Percentiles rank a stretch among this genome's conserved stretches.
These are phyloP conservation scores for Biscogniauxia mediterranea DNA, from an alignment of 2,329 filamentous ascomycete genomes.

Conservation along the genomic window DNA sequence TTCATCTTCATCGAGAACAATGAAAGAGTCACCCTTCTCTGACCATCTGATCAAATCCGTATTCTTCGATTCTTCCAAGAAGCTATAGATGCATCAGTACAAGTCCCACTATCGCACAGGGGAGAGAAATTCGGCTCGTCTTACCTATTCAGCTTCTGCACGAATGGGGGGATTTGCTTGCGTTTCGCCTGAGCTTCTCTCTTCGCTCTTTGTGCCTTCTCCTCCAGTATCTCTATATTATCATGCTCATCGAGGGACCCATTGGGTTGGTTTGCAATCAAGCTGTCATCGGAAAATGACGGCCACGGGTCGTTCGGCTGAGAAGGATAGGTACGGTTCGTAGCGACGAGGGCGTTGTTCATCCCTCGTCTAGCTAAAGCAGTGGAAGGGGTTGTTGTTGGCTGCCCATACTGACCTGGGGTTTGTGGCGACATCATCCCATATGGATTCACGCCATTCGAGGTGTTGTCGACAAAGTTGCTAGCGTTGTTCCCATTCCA, in stretches of 20 bases:
- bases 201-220: slow-evolving; percentile 77
- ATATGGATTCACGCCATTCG: slow-evolving; percentile 34
- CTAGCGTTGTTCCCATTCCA: slow-evolving; percentile 47
- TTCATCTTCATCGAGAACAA: slow-evolving; percentile 95
- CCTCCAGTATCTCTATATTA: slow-evolving; percentile 75
- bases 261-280: slow-evolving; percentile 38
- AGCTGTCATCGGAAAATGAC: slow-evolving; percentile 43
- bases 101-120: background rate
- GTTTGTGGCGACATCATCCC: slow-evolving; percentile 30
- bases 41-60: slow-evolving; percentile 97
- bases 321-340: slow-evolving; percentile 28
- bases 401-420: slow-evolving; percentile 33
- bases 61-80: slow-evolving; percentile 89
- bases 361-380: slow-evolving; percentile 52
- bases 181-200: slow-evolving; percentile 84
- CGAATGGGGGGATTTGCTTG: slow-evolving; percentile 96
- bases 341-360: slow-evolving; percentile 48
- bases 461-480: slow-evolving; percentile 32
- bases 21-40: slow-evolving; percentile 92
- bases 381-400: slow-evolving; percentile 41
- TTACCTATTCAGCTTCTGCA: slow-evolving; percentile 96
- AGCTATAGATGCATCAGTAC: slow-evolving; percentile 53
- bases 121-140: slow-evolving; percentile 26
- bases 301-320: slow-evolving; percentile 36
- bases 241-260: slow-evolving; percentile 56